Evolutionary conservation across 202 grass and related monocot genomes (phyloP), one percentile per base, ranked within the genome.

Genomic region (Panicum virgatum): DNA sequence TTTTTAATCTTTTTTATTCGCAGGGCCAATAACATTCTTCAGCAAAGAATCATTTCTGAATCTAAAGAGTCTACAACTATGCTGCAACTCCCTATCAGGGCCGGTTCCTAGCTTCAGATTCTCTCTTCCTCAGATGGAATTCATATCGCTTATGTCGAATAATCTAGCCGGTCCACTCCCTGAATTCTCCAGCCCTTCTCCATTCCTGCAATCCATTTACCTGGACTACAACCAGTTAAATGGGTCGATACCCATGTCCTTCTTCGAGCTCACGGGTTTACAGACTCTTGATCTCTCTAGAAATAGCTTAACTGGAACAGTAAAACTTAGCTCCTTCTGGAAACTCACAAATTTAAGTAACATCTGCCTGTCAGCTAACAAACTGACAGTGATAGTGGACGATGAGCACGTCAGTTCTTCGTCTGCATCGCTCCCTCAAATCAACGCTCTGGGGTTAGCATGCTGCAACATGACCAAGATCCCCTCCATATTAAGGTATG

Each of bases 381-480:
- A 36, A 10, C 20, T 86, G 56, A 82, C 48, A 14, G 36, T 93
- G 44, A 73, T 62, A 13, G 81, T 68, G 9, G 81, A 75, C n/a
- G 91, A 90, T 64, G 81, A 76, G 67, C 23, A 38, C 26, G 16
- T 60, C 60, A 25, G 29, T 34, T 69, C 75, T 2, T 85, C 67
- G 12, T 56, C 16, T 18, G 9, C 30, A 23, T 7, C 37, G 36
- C 62, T 82, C 32, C 91, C 87, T 44, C 74, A 57, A 23, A 59
- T 90, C 4, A 70, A 43, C 19, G 3, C 12, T 26, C 59, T 93
- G 23, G 61, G 52, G 13, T 59, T 93, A 62, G 91, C 36, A 51
- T 80, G 72, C 29, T 93, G 87, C 81, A 90, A 90, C 72, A 36
- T 93, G 39, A 84, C 51, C 54, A 84, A 76, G 76, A 75, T 90